A percentile compares a stretch with the other conserved stretches of the same genome.
phyloP scores from a whole-genome alignment of 768 basidiomycete genomes.

The Piloderma croceum region DNA sequence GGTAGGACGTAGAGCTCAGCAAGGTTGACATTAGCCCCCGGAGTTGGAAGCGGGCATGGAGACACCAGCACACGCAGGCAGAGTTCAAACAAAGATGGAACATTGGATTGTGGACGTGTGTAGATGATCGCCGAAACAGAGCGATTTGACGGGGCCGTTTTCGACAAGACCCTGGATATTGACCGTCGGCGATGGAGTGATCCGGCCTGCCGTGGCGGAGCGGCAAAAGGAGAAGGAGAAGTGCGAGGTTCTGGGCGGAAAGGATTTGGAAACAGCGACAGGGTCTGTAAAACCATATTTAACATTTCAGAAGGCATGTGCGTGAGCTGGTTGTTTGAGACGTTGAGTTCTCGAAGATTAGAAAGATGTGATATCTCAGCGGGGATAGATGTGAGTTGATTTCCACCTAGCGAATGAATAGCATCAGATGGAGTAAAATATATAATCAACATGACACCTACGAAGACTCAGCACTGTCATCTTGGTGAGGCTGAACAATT shows the following conservation, averaged over 20 bases:
- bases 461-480: slow-evolving; percentile 61
- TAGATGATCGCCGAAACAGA: slow-evolving; percentile 13
- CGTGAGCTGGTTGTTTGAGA: slow-evolving; percentile 51
- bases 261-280: slow-evolving; percentile 54
- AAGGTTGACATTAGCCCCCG: too few relatives aligned
- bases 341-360: slow-evolving; percentile 53
- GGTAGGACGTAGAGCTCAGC: too few relatives aligned
- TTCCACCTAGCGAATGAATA: slow-evolving; percentile 39
- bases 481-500: slow-evolving; percentile 51
- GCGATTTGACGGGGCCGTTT: slow-evolving; percentile 31
- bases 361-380: slow-evolving; percentile 54
- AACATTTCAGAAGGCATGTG: slow-evolving; percentile 64
- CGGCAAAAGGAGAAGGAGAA: slow-evolving; percentile 3
- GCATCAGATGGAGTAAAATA: slow-evolving; percentile 1
- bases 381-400: slow-evolving; percentile 51
- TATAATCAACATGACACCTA: slow-evolving; percentile 31
- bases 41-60: too few relatives aligned
- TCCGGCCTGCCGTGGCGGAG: slow-evolving; percentile 1
- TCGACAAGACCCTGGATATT: slow-evolving; percentile 28
- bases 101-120: slow-evolving; percentile 3
- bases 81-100: slow-evolving; percentile 31
- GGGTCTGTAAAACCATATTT: slow-evolving; percentile 44
- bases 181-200: slow-evolving; percentile 2
- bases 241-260: slow-evolving; percentile 38
- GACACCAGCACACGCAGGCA: slow-evolving; percentile 36